Evolutionary conservation across 2,329 filamentous ascomycete genomes (phyloP).

Genomic region (Diaporthe australafricana): DNA sequence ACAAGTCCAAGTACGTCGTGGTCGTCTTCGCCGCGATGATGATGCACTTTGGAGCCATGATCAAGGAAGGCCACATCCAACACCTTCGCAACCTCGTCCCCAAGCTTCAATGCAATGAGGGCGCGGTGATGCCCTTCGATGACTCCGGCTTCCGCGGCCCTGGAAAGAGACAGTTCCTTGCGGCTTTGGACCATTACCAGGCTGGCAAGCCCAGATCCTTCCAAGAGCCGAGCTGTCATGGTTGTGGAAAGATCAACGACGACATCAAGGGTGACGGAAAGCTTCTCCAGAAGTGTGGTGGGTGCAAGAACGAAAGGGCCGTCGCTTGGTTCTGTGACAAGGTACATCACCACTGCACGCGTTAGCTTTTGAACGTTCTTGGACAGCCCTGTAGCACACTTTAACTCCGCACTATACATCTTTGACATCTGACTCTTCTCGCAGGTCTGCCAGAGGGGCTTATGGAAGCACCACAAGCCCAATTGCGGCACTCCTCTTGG

Average conservation of each 20-base stretch:
- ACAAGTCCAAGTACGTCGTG: slow-evolving; percentile 35
- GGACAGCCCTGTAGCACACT: slow-evolving; percentile 29
- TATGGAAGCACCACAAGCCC: slow-evolving; percentile 37
- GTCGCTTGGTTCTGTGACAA: slow-evolving; percentile 35
- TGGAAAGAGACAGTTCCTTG: slow-evolving; percentile 40
- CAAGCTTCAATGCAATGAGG: slow-evolving; percentile 30
- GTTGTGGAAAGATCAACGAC: slow-evolving; percentile 20
- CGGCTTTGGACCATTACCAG: slow-evolving; percentile 41
- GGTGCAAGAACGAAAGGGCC: slow-evolving; percentile 39
- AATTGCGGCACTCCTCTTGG: slow-evolving; percentile 21
- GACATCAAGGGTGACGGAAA: slow-evolving; percentile 27
- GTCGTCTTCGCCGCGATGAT: slow-evolving; percentile 40
- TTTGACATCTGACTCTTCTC: background rate
- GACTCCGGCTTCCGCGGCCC: slow-evolving; percentile 39
- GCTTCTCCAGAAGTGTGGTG: slow-evolving; percentile 36
- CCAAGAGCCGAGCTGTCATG: slow-evolving; percentile 34
- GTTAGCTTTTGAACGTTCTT: slow-evolving; percentile 31
- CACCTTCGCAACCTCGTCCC: slow-evolving; percentile 38
- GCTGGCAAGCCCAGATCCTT: slow-evolving; percentile 39
- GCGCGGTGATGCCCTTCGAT: background rate
- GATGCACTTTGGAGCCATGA: slow-evolving; percentile 42
- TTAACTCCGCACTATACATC: background rate
- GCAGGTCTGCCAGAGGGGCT: slow-evolving; percentile 36
- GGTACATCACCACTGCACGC: slow-evolving; percentile 13
- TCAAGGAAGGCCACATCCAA: slow-evolving; percentile 37